Evolutionary conservation across 768 basidiomycete genomes (phyloP), one percentile per base, ranked within the genome.

Genomic region (Megacollybia marginata): DNA sequence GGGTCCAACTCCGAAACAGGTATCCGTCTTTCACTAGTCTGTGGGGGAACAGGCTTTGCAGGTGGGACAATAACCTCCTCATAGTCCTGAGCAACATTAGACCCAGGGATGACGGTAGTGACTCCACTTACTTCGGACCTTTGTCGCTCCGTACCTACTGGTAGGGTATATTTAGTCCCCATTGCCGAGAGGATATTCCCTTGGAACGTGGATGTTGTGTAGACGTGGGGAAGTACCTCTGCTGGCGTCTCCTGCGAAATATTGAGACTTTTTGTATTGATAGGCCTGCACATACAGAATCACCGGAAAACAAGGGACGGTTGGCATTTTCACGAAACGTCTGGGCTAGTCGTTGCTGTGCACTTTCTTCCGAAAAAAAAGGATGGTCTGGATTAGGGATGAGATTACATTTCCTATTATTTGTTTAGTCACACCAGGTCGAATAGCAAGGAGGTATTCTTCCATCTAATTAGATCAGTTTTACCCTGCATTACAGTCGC

Each of bases 11-110:
- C 85, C 8, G 70, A 56, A 12, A 98, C 73, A 4, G 72, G 65
- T 33, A 96, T 75, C 2, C 88, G 76, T 31, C 82, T 76, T 62
- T 98, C 96, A 4, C 73, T 72, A 5, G 63, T 59, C 46, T 79
- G 80, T 8, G 85, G 84, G 9, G 93, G 92, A 1, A 95, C 75
- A 2, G 80, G 72, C 54, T 70, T 83, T 0, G 92, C 79, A 11
- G 95, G 93, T 7, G 96, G 96, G 33, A 98, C 74, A 19, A 82
- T 74, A 15, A 96, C 88, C 71, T 97, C 94, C 64, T 95, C 88
- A 59, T 83, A 91, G 42, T 83, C 79, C 92, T 94, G 54, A 15
- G 50, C n/a, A 48, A 35, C 11, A 7, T n/a, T 10, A 36, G 18
- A 34, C 23, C 48, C 51, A 58, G 47, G 54, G 51, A 47, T 16